Evolutionary conservation across 768 basidiomycete species (phyloP), one percentile per base, ranked within the genome.

Genomic region (Tulasnella sp.): DNA sequence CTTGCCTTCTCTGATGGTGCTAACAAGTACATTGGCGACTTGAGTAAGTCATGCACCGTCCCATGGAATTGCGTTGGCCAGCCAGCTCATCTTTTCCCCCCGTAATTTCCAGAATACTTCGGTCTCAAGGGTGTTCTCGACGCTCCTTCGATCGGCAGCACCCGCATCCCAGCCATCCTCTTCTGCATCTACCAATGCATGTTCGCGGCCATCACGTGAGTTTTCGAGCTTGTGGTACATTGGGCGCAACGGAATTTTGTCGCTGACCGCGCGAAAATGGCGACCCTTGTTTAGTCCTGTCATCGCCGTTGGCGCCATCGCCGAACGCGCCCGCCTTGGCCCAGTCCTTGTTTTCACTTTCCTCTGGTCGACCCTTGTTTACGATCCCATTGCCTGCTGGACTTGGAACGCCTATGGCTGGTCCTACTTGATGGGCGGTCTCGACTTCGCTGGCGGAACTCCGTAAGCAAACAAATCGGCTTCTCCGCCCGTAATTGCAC

Each of bases 311-410:
- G 96, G 96, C 73, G 96, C 94, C 32, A 88, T 95, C 70, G 94
- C 94, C 9, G 96, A 98, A 77, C 91, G 94, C 64, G 87, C 86
- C 14, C 88, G 91, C 3, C 85, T 97, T 16, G 90, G 94, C 0
- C 96, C 96, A 1, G 81, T 91, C 42, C 85, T 96, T 74, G 86
- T 95, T 71, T 98, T 98, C 81, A 86, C 94, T 75, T 98, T 98
- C 77, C 77, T 87, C 67, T 98, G 96, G 96, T 84, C 87, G 12
- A 92, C 83, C 0, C 77, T 94, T 72, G 93, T 95, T 17, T 98
- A 98, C 80, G 90, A 96, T 77, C 94, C 95, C 1, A 88, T 98
- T 72, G 96, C 94, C 0, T 94, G 92, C 81, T 97, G 95, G 95
- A 92, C 94, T 5, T 98, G 96, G 96, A 94, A 94, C 77, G 75